Base-by-base conservation (phyloP, 225 moss, liverwort and hornwort genomes). In the Sphagnum tenellum region DNA sequence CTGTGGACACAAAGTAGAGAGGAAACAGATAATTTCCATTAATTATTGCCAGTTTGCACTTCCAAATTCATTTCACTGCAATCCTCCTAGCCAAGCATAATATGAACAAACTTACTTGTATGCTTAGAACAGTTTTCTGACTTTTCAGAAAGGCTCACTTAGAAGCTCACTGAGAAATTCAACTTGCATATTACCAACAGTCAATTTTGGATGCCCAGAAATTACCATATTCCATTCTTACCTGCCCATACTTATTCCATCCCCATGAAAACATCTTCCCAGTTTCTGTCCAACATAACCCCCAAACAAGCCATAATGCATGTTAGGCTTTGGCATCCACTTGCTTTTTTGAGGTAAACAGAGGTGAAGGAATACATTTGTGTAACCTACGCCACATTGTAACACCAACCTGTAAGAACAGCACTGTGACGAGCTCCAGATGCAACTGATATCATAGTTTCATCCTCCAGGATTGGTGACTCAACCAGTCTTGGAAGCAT, bases 171-270 rank as follows among this genome's bases (percentile, higher is more conserved):
- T 29, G 29, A 29, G 29, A 29, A 29, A 29, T 29, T 29, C 29
- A 29, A 29, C 29, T 0, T 29, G 0, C 0, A 29, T 29, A 0
- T 29, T 29, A 29, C 29, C 29, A 29, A 29, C 29, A 29, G 29
- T 29, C 29, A 29, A 29, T 29, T 29, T 29, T 29, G 29, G 1
- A 29, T 29, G 29, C 29, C 29, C 29, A 29, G 29, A 29, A 29
- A 29, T 29, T 29, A 29, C 29, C 29, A 29, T 29, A 29, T 29
- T 29, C 29, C 29, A 29, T 29, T 29, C 29, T 52, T 52, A 96
- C 96, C 96, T 98, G 96, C 12, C 96, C 96, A 66, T 93, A 98
- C 66, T 93, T 98, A 74, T 98, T 98, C 96, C 96, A 98, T 53
- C 96, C 96, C 96, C 96, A 98, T 73, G 87, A 79, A 49, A 98